These are phyloP conservation scores for Schizosaccharomyces japonicus DNA, from an alignment of 805 yeast genomes.

Conservation along the genomic window DNA sequence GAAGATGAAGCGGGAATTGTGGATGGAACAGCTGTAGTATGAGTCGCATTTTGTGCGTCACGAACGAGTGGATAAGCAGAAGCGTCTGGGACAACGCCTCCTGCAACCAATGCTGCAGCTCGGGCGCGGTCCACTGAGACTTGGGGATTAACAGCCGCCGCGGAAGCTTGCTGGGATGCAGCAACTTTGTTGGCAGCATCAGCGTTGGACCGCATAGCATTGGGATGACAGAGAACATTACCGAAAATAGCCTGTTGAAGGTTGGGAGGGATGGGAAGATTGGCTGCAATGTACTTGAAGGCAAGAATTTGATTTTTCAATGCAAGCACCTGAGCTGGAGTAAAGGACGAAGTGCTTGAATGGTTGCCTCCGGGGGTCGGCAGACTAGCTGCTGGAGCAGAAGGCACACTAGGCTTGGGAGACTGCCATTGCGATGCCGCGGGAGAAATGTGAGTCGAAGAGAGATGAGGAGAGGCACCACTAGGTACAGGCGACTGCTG, in stretches of 20 bases:
- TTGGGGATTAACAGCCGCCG: too few relatives aligned
- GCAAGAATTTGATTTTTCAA: conserved; percentile 2
- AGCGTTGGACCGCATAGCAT: too few relatives aligned
- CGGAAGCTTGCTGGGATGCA: neutral
- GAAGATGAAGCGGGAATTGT: neutral
- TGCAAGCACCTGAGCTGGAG: neutral
- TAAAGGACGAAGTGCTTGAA: neutral
- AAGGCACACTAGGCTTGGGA: neutral
- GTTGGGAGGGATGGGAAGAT: neutral
- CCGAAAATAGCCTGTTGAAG: neutral
- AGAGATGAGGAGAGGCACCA: neutral
- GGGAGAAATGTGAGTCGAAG: neutral
- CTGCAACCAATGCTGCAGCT: too few relatives aligned
- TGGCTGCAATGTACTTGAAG: neutral
- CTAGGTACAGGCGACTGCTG: neutral
- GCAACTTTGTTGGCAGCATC: neutral
- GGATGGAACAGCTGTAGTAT: neutral
- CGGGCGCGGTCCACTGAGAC: too few relatives aligned
- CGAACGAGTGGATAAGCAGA: neutral
- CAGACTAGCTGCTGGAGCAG: neutral
- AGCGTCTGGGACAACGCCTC: neutral
- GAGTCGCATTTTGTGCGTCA: neutral
- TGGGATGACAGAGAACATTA: too few relatives aligned
- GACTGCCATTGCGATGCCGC: neutral
- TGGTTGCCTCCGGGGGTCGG: neutral